These are phyloP conservation scores for Sporothrix globosa DNA, from an alignment of 2,329 filamentous ascomycete species.

Conservation along the genomic window DNA sequence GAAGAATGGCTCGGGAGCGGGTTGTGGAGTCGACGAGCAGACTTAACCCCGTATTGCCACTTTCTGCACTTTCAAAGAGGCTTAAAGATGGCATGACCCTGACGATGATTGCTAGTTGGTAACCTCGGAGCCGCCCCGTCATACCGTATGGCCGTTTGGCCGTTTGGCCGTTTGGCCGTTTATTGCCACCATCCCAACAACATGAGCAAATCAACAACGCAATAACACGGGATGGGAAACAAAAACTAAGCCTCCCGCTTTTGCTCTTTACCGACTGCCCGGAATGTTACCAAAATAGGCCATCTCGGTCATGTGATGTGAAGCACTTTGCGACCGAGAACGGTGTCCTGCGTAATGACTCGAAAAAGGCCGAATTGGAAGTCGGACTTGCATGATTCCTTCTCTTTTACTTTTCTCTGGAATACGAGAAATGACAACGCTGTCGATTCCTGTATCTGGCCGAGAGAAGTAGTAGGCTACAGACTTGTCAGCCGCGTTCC, in stretches of 20 bases:
- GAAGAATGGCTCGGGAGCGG: not conserved
- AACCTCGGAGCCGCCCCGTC: not conserved
- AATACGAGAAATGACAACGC: conserved; percentile 16
- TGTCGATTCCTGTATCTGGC: not conserved
- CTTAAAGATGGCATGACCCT: not conserved
- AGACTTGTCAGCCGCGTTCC: conserved; percentile 14
- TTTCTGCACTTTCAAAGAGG: not conserved
- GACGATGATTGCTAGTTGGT: not conserved
- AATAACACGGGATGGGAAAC: not conserved
- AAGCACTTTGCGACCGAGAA: not conserved
- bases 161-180: not conserved
- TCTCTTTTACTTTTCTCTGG: not conserved
- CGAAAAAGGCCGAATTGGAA: not conserved
- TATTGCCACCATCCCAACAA: not conserved
- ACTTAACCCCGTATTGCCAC: not conserved
- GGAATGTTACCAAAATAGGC: not conserved
- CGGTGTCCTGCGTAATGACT: not conserved
- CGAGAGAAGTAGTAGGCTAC: not conserved
- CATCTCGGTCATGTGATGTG: not conserved
- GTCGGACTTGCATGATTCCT: not conserved
- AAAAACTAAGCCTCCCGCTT: not conserved
- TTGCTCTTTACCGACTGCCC: not conserved
- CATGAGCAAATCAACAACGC: not conserved
- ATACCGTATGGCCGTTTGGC: not conserved
- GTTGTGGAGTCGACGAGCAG: not conserved